A percentile compares a stretch with the other conserved stretches of the same genome.
phyloP scores from a whole-genome alignment of 257 asterid genomes.

The Craterostigma plantagineum region DNA sequence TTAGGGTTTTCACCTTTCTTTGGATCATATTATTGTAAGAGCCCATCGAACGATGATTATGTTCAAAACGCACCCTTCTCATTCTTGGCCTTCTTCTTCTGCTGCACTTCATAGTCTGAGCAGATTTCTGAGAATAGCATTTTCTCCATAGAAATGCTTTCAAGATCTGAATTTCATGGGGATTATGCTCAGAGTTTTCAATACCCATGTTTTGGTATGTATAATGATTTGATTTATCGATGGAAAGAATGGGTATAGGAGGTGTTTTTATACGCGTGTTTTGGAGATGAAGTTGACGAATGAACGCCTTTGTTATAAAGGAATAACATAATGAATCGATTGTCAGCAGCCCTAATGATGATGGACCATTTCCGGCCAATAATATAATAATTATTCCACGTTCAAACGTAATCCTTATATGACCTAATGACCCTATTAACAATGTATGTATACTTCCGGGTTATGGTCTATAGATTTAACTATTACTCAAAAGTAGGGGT shows the following conservation, averaged over 20 bases:
- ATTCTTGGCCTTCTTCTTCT: slow-evolving; percentile 11
- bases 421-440: too few species aligned
- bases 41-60: too few species aligned
- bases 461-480: too few species aligned
- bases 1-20: slow-evolving; percentile 31
- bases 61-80: slow-evolving; percentile 20
- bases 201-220: slow-evolving; percentile 7
- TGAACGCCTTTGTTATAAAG: too few species aligned
- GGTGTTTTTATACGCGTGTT: neutral
- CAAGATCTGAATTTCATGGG: slow-evolving; percentile 9
- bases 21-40: slow-evolving; percentile 11
- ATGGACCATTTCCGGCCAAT: too few species aligned
- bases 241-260: neutral
- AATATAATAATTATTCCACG: too few species aligned
- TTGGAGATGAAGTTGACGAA: too few species aligned
- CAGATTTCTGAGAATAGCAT: neutral
- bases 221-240: neutral
- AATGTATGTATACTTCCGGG: too few species aligned
- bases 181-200: slow-evolving; percentile 11
- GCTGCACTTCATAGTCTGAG: neutral
- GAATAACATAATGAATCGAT: too few species aligned
- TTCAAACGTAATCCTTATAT: too few species aligned
- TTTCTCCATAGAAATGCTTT: slow-evolving; percentile 9
- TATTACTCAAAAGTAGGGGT: too few species aligned
- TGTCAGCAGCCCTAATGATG: too few species aligned